Percentiles rank a stretch among this genome's conserved stretches.
phyloP scores from a whole-genome alignment of 2,329 filamentous ascomycete genomes.

The Conoideocrella luteorostrata region DNA sequence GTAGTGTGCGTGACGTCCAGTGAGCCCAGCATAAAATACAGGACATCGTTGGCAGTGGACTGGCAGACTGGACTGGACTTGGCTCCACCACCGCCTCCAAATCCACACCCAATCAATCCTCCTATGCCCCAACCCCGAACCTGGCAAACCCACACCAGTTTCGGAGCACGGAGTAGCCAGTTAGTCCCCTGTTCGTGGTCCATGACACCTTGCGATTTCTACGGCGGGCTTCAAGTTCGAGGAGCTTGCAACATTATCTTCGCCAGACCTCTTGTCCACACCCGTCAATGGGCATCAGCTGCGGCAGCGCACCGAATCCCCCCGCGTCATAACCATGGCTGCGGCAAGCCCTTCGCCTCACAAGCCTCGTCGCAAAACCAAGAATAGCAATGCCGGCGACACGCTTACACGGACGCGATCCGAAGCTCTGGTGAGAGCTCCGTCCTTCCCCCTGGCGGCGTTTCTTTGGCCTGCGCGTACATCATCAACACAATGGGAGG shows the following conservation, averaged over 20 bases:
- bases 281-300: constrained; percentile 2
- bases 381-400: constrained; percentile 34
- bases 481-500: constrained; percentile 83
- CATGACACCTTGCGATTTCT: no score
- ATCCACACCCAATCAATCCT: no score
- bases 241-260: no score
- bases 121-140: no score
- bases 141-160: no score
- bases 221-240: no score
- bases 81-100: no score
- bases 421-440: constrained; percentile 48
- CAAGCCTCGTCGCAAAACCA: constrained; percentile 53
- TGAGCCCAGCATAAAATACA: no score
- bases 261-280: not conserved
- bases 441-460: constrained; percentile 85
- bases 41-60: no score
- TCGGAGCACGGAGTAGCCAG: no score
- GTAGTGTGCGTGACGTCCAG: no score
- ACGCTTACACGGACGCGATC: constrained; percentile 21
- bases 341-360: constrained; percentile 51
- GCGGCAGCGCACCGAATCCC: not conserved
- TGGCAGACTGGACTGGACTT: not conserved
- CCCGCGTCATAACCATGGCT: constrained; percentile 23
- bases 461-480: constrained; percentile 89
- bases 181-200: no score